Evolutionary conservation across 2,329 filamentous ascomycete species (phyloP).

Genomic region (Neopestalotiopsis clavispora): DNA sequence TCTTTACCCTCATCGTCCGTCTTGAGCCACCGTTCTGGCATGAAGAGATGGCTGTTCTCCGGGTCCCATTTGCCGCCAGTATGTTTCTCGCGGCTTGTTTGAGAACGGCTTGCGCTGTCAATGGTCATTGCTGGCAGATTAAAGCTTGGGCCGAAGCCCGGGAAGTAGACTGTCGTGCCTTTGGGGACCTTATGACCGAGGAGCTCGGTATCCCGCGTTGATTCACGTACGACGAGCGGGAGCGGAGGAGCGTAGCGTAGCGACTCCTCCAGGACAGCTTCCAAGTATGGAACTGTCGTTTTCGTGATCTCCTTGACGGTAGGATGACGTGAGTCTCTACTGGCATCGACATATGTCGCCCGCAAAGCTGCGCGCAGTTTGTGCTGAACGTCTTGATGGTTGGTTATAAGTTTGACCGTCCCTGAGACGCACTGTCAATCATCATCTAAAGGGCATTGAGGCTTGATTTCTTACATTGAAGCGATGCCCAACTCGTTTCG

Average conservation of each 20-base stretch:
- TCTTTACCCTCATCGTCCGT: conserved; percentile 18
- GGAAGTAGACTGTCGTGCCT: conserved; percentile 65
- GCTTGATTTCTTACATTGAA: conserved; percentile 22
- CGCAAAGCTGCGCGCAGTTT: conserved; percentile 23
- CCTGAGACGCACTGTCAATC: conserved; percentile 12
- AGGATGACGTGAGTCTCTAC: conserved; percentile 21
- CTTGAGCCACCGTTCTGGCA: conserved; percentile 29
- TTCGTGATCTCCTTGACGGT: conserved; percentile 22
- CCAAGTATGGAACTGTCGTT: conserved; percentile 69
- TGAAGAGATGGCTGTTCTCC: conserved; percentile 53
- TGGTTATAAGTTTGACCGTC: conserved; percentile 25
- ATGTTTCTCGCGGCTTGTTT: conserved; percentile 56
- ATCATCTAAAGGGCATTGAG: background rate
- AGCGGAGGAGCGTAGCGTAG: conserved; percentile 77
- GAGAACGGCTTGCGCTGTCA: conserved; percentile 47
- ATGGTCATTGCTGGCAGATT: conserved; percentile 55
- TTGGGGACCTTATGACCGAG: conserved; percentile 69
- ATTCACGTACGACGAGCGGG: conserved; percentile 70
- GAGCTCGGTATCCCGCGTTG: conserved; percentile 68
- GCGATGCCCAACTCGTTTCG: conserved; percentile 29
- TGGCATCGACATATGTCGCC: conserved; percentile 20
- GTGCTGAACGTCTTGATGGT: conserved; percentile 21
- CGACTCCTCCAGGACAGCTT: conserved; percentile 79
- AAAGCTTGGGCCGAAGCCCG: conserved; percentile 42
- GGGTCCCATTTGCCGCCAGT: conserved; percentile 62